Evolutionary conservation across 352 stramenopile species (phyloP).

Genomic region (Phytopythium delawarense): DNA sequence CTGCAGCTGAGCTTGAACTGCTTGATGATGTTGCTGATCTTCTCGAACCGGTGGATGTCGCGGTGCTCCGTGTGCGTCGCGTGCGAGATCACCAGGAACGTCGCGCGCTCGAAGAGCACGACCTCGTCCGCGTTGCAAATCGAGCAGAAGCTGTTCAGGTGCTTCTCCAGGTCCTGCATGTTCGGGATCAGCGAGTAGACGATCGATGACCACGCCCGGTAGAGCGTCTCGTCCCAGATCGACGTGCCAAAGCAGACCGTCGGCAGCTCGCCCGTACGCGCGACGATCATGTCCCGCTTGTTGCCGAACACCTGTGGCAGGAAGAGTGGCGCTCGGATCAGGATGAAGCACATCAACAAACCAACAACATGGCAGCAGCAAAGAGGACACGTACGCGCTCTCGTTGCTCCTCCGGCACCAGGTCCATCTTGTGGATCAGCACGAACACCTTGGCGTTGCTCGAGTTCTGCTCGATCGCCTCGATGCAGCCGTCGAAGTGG

Average conservation of each 20-base stretch:
- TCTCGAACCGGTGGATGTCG: constrained; percentile 98
- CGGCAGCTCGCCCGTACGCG: constrained; percentile 83
- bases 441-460: constrained; percentile 99
- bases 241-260: constrained; percentile 95
- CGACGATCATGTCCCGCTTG: constrained; percentile 92
- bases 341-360: not conserved
- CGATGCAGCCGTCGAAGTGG: constrained; percentile 96
- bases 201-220: constrained; percentile 98
- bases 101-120: constrained; percentile 98
- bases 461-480: constrained; percentile 98
- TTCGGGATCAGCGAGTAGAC: constrained; percentile 99
- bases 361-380: too few species aligned
- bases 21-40: constrained; percentile 99
- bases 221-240: constrained; percentile 99
- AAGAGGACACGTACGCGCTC: constrained; percentile 44
- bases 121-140: constrained; percentile 96
- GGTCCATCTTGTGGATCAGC: constrained; percentile 99
- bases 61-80: constrained; percentile 89
- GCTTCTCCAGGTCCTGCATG: constrained; percentile 94
- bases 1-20: constrained; percentile 99
- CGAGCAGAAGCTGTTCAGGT: constrained; percentile 96
- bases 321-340: not conserved
- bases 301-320: constrained; percentile 90
- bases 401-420: constrained; percentile 89
- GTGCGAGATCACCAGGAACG: constrained; percentile 98